Percentiles rank a stretch among this genome's conserved stretches.
phyloP scores from a whole-genome alignment of 2,329 filamentous ascomycete genomes.

The Penicillium sp. region DNA sequence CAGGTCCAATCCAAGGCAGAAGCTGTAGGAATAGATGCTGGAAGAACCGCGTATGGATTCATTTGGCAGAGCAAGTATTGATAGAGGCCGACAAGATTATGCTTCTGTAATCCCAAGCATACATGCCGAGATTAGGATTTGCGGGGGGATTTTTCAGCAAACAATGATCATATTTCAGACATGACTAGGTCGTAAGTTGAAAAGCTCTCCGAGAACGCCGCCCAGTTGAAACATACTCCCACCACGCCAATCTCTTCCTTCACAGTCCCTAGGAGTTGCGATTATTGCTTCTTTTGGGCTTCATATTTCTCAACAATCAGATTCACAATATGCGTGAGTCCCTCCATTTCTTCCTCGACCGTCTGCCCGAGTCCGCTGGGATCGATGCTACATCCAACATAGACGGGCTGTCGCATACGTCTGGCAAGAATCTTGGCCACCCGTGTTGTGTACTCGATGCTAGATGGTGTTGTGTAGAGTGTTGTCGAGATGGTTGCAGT shows the following conservation, averaged over 20 bases:
- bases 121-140: not conserved
- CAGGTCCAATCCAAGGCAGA: not conserved
- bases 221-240: not conserved
- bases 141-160: not conserved
- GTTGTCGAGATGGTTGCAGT: slow-evolving; percentile 73
- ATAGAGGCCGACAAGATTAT: not conserved
- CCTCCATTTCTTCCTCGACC: slow-evolving; percentile 93
- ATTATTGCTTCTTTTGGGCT: slow-evolving; percentile 16
- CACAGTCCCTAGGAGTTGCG: not conserved
- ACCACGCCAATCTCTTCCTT: not conserved
- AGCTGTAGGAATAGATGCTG: not conserved
- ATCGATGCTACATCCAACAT: slow-evolving; percentile 87
- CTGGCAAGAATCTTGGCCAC: slow-evolving; percentile 83
- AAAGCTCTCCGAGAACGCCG: not conserved
- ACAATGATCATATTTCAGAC: not conserved
- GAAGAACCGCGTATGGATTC: not conserved
- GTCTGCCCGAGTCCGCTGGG: slow-evolving; percentile 77
- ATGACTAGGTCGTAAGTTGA: not conserved
- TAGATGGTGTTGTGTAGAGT: slow-evolving; percentile 74
- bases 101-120: not conserved
- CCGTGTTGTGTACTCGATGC: slow-evolving; percentile 84
- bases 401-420: slow-evolving; percentile 75
- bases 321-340: slow-evolving; percentile 75
- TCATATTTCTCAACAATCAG: slow-evolving; percentile 63
- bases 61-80: not conserved